Evolutionary conservation across 306 rosid species (phyloP).

Genomic region (Prinsepia uniflora): DNA sequence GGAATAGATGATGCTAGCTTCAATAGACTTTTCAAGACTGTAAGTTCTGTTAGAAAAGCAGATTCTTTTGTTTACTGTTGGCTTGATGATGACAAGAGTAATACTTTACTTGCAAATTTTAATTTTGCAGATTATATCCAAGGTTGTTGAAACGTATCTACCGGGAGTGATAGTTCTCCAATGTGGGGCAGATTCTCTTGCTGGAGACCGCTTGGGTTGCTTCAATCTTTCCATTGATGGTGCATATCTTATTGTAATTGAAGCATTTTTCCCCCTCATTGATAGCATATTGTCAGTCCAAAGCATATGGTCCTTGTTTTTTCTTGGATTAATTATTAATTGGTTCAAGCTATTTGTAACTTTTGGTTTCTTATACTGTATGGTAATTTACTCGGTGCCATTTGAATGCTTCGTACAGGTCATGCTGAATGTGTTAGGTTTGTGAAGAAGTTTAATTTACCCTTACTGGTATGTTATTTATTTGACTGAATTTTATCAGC

Average conservation of each 20-base stretch:
- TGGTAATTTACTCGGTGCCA: slow-evolving; percentile 18
- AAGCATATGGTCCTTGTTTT: not conserved
- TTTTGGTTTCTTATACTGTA: slow-evolving; percentile 6
- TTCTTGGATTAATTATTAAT: not conserved
- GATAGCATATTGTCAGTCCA: not conserved
- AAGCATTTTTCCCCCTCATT: slow-evolving; percentile 16
- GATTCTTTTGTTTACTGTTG: slow-evolving; percentile 19
- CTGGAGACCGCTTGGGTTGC: slow-evolving; percentile 99
- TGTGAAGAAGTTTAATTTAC: slow-evolving; percentile 89
- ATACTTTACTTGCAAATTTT: slow-evolving; percentile 19
- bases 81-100: slow-evolving; percentile 18
- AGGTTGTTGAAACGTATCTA: slow-evolving; percentile 91
- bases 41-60: slow-evolving; percentile 42
- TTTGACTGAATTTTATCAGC: slow-evolving; percentile 1
- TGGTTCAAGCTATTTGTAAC: slow-evolving; percentile 4
- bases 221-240: slow-evolving; percentile 99
- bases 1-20: slow-evolving; percentile 98
- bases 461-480: slow-evolving; percentile 70
- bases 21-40: slow-evolving; percentile 90
- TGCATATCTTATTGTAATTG: slow-evolving; percentile 55
- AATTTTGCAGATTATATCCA: slow-evolving; percentile 72
- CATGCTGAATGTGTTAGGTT: slow-evolving; percentile 95
- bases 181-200: slow-evolving; percentile 99
- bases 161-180: slow-evolving; percentile 98
- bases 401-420: slow-evolving; percentile 47